Evolutionary conservation across 768 basidiomycete species (phyloP).

Genomic region (Chlorophyllum brunneum): DNA sequence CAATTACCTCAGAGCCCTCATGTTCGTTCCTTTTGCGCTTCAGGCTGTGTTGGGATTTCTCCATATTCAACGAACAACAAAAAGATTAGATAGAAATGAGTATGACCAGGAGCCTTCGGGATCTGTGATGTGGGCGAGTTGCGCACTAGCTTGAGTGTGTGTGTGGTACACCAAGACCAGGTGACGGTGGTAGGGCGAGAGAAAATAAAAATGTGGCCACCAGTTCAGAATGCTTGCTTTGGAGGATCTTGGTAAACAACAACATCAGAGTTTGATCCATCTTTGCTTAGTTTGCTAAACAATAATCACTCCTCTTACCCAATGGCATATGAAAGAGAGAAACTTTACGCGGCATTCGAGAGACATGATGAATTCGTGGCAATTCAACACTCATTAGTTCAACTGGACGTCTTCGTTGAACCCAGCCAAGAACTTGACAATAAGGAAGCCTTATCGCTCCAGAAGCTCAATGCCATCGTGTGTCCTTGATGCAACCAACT

Average conservation of each 20-base stretch:
- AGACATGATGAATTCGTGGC: constrained; percentile 55
- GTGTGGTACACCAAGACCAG: too few relatives aligned
- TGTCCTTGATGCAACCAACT: constrained; percentile 21
- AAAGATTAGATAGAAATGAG: too few relatives aligned
- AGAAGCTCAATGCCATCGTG: constrained; percentile 49
- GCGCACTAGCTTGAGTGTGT: too few relatives aligned
- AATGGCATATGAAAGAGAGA: constrained; percentile 40
- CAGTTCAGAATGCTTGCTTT: background rate
- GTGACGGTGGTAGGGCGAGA: too few relatives aligned
- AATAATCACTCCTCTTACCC: background rate
- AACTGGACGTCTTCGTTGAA: constrained; percentile 39
- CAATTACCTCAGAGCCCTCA: constrained; percentile 14
- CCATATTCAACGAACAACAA: constrained; percentile 13
- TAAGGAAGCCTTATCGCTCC: constrained; percentile 36
- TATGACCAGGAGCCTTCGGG: too few relatives aligned
- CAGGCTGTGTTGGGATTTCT: constrained; percentile 20
- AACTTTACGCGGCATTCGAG: constrained; percentile 54
- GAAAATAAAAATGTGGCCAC: too few relatives aligned
- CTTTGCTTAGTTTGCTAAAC: background rate
- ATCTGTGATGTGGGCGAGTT: constrained; percentile 1
- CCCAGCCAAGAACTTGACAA: constrained; percentile 40
- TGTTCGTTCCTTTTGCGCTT: constrained; percentile 43
- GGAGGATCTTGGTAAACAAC: constrained; percentile 1
- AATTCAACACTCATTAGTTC: constrained; percentile 48
- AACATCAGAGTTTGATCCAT: background rate